Percentiles rank a stretch among this genome's conserved stretches.
Conservation (phyloP, 2,329 filamentous ascomycete genomes). For the Fusarium sambucinum region DNA sequence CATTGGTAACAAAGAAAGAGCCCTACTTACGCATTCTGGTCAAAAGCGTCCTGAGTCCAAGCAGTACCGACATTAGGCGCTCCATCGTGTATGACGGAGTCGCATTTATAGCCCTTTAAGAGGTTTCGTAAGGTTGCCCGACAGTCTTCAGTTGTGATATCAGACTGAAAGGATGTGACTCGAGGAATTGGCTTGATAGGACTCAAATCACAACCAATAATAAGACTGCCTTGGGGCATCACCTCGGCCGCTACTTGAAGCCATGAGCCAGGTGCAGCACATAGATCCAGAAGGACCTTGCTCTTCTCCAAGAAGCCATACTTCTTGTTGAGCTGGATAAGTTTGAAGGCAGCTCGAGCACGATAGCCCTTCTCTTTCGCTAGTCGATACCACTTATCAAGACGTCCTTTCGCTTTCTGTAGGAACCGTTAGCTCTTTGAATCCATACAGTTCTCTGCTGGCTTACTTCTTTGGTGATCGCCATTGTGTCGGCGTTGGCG, state of each 20-base stretch:
- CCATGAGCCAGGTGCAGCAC: conserved; percentile 96
- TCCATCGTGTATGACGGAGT: conserved; percentile 95
- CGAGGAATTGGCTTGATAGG: conserved; percentile 96
- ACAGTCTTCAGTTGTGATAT: conserved; percentile 98
- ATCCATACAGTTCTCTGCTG: background rate
- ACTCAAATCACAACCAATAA: conserved; percentile 87
- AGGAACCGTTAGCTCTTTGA: background rate
- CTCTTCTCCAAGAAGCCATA: conserved; percentile 98
- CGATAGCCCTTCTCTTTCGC: conserved; percentile 99
- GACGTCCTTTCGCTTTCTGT: conserved; percentile 94
- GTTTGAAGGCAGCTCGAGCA: conserved; percentile 95
- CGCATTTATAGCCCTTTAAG: conserved; percentile 95
- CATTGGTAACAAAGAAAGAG: background rate
- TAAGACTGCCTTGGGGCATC: conserved; percentile 93
- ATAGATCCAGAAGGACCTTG: conserved; percentile 96
- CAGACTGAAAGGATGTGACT: conserved; percentile 95
- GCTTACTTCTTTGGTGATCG: conserved; percentile 82
- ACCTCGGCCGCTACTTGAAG: conserved; percentile 95
- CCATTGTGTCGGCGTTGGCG: conserved; percentile 68
- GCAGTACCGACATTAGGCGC: conserved; percentile 98
- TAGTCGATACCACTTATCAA: conserved; percentile 99
- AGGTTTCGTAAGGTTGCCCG: conserved; percentile 91
- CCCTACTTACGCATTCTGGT: conserved; percentile 77
- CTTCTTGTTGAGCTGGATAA: conserved; percentile 98
- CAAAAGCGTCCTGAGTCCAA: conserved; percentile 98